Base-by-base conservation (phyloP, 2,329 filamentous ascomycete genomes). In the Coniella vitis region DNA sequence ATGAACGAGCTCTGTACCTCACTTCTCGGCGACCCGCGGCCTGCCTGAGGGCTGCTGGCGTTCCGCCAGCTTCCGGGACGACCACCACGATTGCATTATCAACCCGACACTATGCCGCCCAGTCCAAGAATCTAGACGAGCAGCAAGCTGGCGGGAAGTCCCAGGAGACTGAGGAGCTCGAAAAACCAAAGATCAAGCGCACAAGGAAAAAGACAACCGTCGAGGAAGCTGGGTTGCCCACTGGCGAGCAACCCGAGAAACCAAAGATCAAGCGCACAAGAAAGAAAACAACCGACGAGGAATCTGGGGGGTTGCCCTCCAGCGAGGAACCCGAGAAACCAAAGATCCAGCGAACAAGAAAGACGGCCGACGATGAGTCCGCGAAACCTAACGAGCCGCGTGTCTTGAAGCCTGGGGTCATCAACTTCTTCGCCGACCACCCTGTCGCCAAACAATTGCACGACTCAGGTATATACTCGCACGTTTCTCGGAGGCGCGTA, bases 1-100 rank as follows among this genome's bases (percentile, higher is more conserved):
- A 51, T 53, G 51, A 45, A 42, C 49, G 48, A 48, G 44, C 48
- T 38, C 44, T 51, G 13, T 20, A 40, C 12, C 21, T 36, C 41
- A 14, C 29, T 4, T 21, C 43, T 7, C 20, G 40, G 40, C 48
- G 42, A 32, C 48, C 51, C 19, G 13, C 21, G 3, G 34, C 48
- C 48, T 35, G 40, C 20, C 45, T 48, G 40, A 47, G n/a, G 22
- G 25, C 25, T 29, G 25, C 25, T 29, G 25, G 25, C 25, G 5
- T 29, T 29, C 7, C 39, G 21, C 17, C 16, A 12, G 13, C 43
- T 14, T 31, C 7, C 4, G 8, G 9, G 14, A 13, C 19, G 8
- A 29, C 25, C 36, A 20, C 22, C 1, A 16, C n/a, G 13, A 38
- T 8, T 36, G 21, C 25, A 36, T 14, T 37, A 13, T 16, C 14